Conservation (phyloP, 2,329 filamentous ascomycete genomes). For the Neofusicoccum kwambonambiense region DNA sequence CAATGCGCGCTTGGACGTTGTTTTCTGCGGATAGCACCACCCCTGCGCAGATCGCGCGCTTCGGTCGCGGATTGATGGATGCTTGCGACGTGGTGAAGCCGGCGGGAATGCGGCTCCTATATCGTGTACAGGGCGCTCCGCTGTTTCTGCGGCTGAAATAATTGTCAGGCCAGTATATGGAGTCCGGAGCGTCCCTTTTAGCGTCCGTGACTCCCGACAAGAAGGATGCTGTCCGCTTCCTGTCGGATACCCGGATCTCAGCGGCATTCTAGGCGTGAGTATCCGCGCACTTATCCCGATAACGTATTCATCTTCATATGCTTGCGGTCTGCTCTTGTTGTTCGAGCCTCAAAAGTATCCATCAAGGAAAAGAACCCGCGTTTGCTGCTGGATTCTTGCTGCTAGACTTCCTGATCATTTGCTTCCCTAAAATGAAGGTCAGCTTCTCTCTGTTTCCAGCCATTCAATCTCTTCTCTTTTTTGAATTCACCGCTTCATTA, state of each 20-base stretch:
- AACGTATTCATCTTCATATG: not conserved
- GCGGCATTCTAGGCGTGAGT: not conserved
- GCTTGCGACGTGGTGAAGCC: not conserved
- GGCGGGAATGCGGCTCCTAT: not conserved
- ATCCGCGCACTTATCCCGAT: not conserved
- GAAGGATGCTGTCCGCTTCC: not conserved
- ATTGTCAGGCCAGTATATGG: not conserved
- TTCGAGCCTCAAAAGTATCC: too few relatives aligned
- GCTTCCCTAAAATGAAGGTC: too few relatives aligned
- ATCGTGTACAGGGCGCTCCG: not conserved
- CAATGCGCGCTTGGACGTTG: not conserved
- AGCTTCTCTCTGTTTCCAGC: not conserved
- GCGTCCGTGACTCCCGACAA: not conserved
- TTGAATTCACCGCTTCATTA: not conserved
- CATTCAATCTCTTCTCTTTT: not conserved
- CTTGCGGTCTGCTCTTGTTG: too few relatives aligned
- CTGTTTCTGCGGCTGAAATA: not conserved
- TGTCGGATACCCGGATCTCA: not conserved
- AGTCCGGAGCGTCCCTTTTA: not conserved
- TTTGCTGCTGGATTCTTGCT: too few relatives aligned
- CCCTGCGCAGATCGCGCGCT: slow-evolving; percentile 7
- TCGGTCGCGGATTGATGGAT: slow-evolving; percentile 10
- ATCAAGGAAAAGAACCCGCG: too few relatives aligned
- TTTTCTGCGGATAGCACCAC: not conserved
- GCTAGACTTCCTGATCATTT: too few relatives aligned